phyloP scores from a whole-genome alignment of 2,329 filamentous ascomycete genomes.

The Epichloe bromicola region DNA sequence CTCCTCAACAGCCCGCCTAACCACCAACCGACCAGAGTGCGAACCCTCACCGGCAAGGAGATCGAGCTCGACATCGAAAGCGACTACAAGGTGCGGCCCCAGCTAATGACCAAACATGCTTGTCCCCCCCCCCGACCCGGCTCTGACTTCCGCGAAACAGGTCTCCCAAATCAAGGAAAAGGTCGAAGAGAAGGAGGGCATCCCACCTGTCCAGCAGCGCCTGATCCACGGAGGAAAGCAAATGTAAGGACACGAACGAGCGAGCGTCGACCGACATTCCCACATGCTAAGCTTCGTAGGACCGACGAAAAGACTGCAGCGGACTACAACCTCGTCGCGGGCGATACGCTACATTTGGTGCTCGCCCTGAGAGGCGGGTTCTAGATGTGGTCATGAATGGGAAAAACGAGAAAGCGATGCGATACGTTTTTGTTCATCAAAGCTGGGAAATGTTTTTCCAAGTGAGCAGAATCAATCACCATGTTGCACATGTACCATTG shows the following conservation, averaged over 20 bases:
- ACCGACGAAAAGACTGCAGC: slow-evolving; percentile 85
- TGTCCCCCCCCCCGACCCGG: too few species aligned
- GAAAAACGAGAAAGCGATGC: not conserved
- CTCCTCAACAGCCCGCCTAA: not conserved
- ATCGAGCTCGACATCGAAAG: slow-evolving; percentile 96
- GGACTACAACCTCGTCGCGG: slow-evolving; percentile 84
- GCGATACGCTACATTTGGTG: slow-evolving; percentile 88
- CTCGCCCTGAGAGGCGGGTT: slow-evolving; percentile 77
- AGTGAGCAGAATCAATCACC: too few species aligned
- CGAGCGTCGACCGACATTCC: not conserved
- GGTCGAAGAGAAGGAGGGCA: slow-evolving; percentile 97
- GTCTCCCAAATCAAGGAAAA: slow-evolving; percentile 96
- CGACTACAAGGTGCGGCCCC: slow-evolving; percentile 64
- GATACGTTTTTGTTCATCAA: not conserved
- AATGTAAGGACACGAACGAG: slow-evolving; percentile 49
- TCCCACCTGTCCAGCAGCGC: slow-evolving; percentile 90
- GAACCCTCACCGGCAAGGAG: slow-evolving; percentile 95
- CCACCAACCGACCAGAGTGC: slow-evolving; percentile 49
- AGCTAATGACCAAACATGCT: not conserved
- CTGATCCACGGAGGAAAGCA: slow-evolving; percentile 96
- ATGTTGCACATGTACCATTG: too few species aligned
- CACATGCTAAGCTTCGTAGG: slow-evolving; percentile 37
- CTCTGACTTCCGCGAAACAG: slow-evolving; percentile 28
- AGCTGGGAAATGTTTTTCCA: too few species aligned
- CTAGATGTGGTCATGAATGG: slow-evolving; percentile 7